Evolutionary conservation across 139 green algal genomes (phyloP).

Genomic region (Volvox africanus): DNA sequence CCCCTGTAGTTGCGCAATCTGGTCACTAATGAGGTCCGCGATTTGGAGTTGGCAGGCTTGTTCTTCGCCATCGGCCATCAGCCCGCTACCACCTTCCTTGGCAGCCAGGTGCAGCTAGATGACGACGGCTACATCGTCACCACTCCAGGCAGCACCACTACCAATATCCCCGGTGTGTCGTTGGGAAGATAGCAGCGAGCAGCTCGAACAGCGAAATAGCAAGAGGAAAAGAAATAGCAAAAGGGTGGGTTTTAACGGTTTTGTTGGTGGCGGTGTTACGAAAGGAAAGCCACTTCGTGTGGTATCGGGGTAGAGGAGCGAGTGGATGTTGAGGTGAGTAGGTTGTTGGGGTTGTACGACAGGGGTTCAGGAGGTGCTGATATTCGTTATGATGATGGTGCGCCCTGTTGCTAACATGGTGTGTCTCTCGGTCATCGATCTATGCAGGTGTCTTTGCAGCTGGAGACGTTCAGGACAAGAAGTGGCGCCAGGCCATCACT

Average conservation of each 20-base stretch:
- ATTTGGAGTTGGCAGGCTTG: constrained; percentile 78
- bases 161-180: constrained; percentile 68
- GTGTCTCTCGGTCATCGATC: too few species aligned
- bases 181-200: too few species aligned
- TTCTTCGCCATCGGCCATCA: constrained; percentile 96
- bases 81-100: constrained; percentile 85
- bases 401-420: too few species aligned
- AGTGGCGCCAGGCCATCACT: constrained; percentile 85
- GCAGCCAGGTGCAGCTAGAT: constrained; percentile 80
- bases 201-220: too few species aligned
- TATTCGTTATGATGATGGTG: background rate
- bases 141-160: constrained; percentile 68
- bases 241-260: too few species aligned
- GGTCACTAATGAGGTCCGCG: constrained; percentile 56
- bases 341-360: too few species aligned
- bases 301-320: too few species aligned
- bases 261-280: too few species aligned
- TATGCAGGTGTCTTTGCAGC: constrained; percentile 77
- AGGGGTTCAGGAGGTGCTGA: too few species aligned
- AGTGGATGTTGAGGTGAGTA: too few species aligned
- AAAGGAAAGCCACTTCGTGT: too few species aligned
- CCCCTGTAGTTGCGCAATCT: constrained; percentile 40
- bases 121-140: constrained; percentile 82
- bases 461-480: constrained; percentile 84
- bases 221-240: too few species aligned